Conservation (phyloP, 1,284 basidiomycete genomes). For the Trichosporon inkin region DNA sequence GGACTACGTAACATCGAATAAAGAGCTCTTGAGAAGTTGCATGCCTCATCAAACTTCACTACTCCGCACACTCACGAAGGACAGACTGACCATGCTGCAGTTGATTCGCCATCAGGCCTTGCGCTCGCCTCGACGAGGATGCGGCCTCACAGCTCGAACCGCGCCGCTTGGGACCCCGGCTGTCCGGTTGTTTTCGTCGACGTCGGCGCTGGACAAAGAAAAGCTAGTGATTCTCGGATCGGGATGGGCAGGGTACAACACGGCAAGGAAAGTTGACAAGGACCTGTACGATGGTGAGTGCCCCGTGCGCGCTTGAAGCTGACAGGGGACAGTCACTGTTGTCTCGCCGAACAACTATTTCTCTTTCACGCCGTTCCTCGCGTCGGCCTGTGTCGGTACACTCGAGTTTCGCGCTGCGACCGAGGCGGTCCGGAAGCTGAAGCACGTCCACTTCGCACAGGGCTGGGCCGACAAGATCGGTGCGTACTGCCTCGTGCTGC, state of each 20-base stretch:
- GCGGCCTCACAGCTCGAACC: no score
- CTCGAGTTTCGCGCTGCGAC: conserved; percentile 74
- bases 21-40: no score
- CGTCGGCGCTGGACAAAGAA: conserved; percentile 5
- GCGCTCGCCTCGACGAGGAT: no score
- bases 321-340: conserved; percentile 55
- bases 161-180: neutral
- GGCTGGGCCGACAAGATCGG: conserved; percentile 51
- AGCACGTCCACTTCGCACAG: conserved; percentile 42
- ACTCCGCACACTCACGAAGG: no score
- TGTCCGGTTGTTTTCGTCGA: neutral
- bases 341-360: conserved; percentile 73
- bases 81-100: no score
- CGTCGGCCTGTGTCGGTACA: conserved; percentile 73
- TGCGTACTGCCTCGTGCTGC: conserved; percentile 13
- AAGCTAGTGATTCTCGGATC: conserved; percentile 70
- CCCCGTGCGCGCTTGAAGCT: conserved; percentile 11
- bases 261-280: conserved; percentile 51
- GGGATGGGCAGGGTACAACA: conserved; percentile 78
- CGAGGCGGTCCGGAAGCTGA: conserved; percentile 62
- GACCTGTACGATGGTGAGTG: conserved; percentile 36
- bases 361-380: conserved; percentile 76
- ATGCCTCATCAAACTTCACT: no score
- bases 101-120: no score
- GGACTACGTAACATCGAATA: no score